A percentile compares a stretch with the other conserved stretches of the same genome.
Evolutionary conservation across 345 rosid species (phyloP).

Genomic region (Anacardium occidentale): DNA sequence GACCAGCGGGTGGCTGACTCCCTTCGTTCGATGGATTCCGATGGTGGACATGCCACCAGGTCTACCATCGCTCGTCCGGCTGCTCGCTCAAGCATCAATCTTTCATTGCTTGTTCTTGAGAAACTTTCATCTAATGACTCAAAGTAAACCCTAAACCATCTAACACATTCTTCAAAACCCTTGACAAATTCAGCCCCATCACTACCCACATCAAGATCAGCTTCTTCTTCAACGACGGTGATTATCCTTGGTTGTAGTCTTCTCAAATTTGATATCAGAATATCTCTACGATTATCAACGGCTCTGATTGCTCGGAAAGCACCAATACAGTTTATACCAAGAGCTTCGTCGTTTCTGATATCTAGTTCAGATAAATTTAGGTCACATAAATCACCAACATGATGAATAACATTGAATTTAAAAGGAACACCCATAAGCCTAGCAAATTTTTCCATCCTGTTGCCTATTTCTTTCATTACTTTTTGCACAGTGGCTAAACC

Average conservation of each 20-base stretch:
- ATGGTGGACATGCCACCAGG: conserved; percentile 70
- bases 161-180: conserved; percentile 68
- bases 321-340: conserved; percentile 74
- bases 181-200: conserved; percentile 67
- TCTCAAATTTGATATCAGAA: conserved; percentile 57
- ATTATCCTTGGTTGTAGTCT: conserved; percentile 66
- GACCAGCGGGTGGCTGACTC: conserved; percentile 84
- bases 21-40: conserved; percentile 66
- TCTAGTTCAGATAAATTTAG: conserved; percentile 54
- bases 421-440: conserved; percentile 98
- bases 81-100: conserved; percentile 77
- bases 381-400: conserved; percentile 64
- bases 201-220: conserved; percentile 65
- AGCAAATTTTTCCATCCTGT: conserved; percentile 91
- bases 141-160: conserved; percentile 93
- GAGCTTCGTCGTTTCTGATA: conserved; percentile 64
- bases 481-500: conserved; percentile 46
- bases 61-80: conserved; percentile 80
- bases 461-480: conserved; percentile 90
- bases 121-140: conserved; percentile 83
- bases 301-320: conserved; percentile 58
- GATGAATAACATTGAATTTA: conserved; percentile 79
- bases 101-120: conserved; percentile 70
- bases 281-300: conserved; percentile 54
- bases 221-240: conserved; percentile 91